Percentiles rank a stretch among this genome's conserved stretches.
Evolutionary conservation across 2,329 filamentous ascomycete species (phyloP).

Genomic region (Colletotrichum limetticola): DNA sequence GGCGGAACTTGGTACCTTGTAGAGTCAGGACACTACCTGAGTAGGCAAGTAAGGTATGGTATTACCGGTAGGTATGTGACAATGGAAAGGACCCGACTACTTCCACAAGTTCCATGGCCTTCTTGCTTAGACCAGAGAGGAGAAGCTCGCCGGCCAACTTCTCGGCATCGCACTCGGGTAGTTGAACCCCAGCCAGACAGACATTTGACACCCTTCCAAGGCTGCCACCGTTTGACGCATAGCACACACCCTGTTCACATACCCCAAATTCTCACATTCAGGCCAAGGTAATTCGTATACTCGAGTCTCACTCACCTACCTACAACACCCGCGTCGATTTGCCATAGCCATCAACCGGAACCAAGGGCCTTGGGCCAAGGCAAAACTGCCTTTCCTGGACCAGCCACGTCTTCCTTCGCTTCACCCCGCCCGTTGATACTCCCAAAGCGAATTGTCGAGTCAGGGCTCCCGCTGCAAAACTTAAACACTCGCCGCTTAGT

Average conservation of each 20-base stretch:
- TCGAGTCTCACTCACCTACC: neutral
- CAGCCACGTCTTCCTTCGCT: slow-evolving; percentile 2
- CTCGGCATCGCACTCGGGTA: slow-evolving; percentile 28
- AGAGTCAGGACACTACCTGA: neutral
- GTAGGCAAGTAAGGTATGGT: too few species aligned
- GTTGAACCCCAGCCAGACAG: neutral
- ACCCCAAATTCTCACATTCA: neutral
- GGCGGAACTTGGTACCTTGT: too few species aligned
- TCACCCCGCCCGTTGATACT: slow-evolving; percentile 22
- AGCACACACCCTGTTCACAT: neutral
- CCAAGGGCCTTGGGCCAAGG: neutral
- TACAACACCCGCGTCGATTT: neutral
- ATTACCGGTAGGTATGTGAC: too few species aligned
- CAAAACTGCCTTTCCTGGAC: neutral
- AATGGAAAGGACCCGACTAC: neutral
- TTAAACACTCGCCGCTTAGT: neutral
- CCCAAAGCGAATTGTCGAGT: slow-evolving; percentile 10
- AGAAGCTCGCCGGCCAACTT: slow-evolving; percentile 4
- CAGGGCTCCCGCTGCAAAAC: neutral
- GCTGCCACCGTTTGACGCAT: neutral
- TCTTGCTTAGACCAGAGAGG: neutral
- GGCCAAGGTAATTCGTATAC: neutral
- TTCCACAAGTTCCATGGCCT: too few species aligned
- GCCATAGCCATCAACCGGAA: neutral
- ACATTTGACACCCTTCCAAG: neutral